Conservation (phyloP, 805 yeast species). For the Maudiozyma serrabonitensis region DNA sequence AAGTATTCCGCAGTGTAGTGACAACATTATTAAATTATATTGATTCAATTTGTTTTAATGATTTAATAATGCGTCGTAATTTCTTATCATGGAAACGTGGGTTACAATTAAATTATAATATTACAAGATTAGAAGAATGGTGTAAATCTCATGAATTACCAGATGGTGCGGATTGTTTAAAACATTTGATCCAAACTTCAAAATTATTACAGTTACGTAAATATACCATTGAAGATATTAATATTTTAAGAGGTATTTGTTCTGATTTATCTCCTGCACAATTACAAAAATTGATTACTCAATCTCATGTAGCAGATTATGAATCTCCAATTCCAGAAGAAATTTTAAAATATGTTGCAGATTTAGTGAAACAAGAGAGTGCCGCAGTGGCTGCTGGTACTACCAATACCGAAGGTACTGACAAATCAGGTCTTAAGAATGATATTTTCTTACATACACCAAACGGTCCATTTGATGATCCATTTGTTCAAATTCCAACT, state of each 20-base stretch:
- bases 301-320: conserved; percentile 86
- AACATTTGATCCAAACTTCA: conserved; percentile 85
- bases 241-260: conserved; percentile 88
- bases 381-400: conserved; percentile 3
- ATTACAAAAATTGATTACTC: conserved; percentile 82
- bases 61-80: conserved; percentile 85
- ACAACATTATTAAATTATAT: conserved; percentile 75
- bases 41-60: conserved; percentile 91
- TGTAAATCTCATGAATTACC: conserved; percentile 87
- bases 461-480: conserved; percentile 72
- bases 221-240: conserved; percentile 80
- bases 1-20: conserved; percentile 75
- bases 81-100: conserved; percentile 98
- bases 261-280: conserved; percentile 91
- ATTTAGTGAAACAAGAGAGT: conserved; percentile 52
- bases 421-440: conserved; percentile 34
- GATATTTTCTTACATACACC: conserved; percentile 66
- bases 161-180: conserved; percentile 75
- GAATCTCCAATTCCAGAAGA: conserved; percentile 84
- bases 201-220: conserved; percentile 87
- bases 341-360: conserved; percentile 73
- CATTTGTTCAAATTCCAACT: conserved; percentile 63
- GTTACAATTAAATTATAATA: conserved; percentile 89
- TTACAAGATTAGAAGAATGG: conserved; percentile 96
- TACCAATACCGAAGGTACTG: conserved; percentile 32